Percentiles rank a stretch among this genome's conserved stretches.
These are phyloP conservation scores for Lentinula lateritia DNA, from an alignment of 768 basidiomycete species.

Conservation along the genomic window DNA sequence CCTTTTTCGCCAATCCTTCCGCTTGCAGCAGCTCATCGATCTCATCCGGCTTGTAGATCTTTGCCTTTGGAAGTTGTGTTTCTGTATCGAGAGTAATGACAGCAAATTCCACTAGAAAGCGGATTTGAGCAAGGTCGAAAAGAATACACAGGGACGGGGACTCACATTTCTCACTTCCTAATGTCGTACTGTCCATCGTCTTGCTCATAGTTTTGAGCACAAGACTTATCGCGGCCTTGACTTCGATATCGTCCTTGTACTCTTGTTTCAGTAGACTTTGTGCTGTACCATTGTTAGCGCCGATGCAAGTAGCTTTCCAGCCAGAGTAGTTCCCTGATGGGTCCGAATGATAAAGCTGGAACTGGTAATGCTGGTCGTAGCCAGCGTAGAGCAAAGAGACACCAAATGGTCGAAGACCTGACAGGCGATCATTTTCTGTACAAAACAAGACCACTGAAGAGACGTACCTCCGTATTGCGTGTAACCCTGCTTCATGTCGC, in stretches of 20 bases:
- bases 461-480: constrained; percentile 88
- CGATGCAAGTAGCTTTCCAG: constrained; percentile 98
- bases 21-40: constrained; percentile 77
- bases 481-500: constrained; percentile 98
- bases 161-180: constrained; percentile 95
- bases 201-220: constrained; percentile 96
- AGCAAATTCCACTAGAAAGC: constrained; percentile 82
- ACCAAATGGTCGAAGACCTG: constrained; percentile 95
- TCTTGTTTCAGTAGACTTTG: constrained; percentile 96
- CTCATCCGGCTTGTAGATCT: constrained; percentile 87
- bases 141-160: constrained; percentile 10
- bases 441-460: background rate
- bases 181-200: constrained; percentile 98
- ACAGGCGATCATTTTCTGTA: background rate
- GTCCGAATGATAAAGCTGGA: constrained; percentile 98
- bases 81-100: constrained; percentile 80
- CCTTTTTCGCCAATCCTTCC: constrained; percentile 84
- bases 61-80: constrained; percentile 77
- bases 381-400: constrained; percentile 96
- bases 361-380: constrained; percentile 91
- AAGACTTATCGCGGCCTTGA: constrained; percentile 90
- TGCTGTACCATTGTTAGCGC: constrained; percentile 96
- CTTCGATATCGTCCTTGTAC: constrained; percentile 90
- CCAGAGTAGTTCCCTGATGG: constrained; percentile 98
- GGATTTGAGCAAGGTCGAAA: constrained; percentile 1